Evolutionary conservation across 2,329 filamentous ascomycete genomes (phyloP), one percentile per base, ranked within the genome.

Genomic region (Rhexocercosporidium sp.): DNA sequence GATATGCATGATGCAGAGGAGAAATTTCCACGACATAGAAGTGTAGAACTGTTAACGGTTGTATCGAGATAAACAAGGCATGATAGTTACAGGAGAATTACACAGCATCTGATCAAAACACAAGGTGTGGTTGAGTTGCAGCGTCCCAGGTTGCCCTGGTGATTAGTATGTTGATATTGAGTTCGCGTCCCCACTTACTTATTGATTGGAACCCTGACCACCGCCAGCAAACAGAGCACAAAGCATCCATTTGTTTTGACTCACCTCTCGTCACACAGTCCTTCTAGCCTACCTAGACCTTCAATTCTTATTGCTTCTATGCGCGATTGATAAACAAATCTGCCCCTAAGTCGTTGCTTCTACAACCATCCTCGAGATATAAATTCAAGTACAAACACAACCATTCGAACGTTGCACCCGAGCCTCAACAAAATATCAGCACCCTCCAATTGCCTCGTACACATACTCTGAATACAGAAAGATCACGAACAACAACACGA

Each of bases 201-300:
- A 37, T 37, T 37, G 34, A 37, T 37, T 37, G 34, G 34, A 37
- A 25, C 51, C 22, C 29, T 34, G 29, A 59, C 34, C 39, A 44
- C 37, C 20, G 56, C 56, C 34, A 44, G 22, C 56, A 44, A 27
- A 44, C 16, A 22, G 18, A 39, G 31, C 34, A 59, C 56, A 44
- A 59, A 41, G 53, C 53, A 56, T 22, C 53, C 53, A 22, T 37
- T 37, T 41, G 39, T 59, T n/a, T 59, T 59, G 56, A 59, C 56
- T 59, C 56, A 59, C 56, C 20, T n/a, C 22, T 44, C 37, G 56
- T 59, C 37, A 59, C 56, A 59, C 56, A 59, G 9, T 29, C 25
- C 25, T 22, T 16, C 18, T 20, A 25, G 16, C 20, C 14, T 22
- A 12, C 56, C 56, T 44, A 22, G 18, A 27, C 34, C 22, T 1